These are phyloP conservation scores for Solanum lycopersicoides DNA, from an alignment of 257 asterid species.

Conservation along the genomic window DNA sequence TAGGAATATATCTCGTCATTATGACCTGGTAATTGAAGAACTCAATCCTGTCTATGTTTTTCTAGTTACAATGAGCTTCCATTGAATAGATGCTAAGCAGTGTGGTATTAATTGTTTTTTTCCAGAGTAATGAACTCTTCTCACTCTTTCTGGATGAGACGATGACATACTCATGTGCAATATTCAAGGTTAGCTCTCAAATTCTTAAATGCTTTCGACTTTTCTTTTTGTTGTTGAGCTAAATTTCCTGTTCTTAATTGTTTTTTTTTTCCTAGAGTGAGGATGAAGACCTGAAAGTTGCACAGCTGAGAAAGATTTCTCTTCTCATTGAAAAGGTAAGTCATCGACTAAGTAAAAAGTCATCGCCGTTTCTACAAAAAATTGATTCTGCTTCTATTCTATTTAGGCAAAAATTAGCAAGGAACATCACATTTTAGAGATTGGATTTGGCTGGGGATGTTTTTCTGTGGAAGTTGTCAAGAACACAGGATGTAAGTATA, in stretches of 20 bases:
- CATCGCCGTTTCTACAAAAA: background rate
- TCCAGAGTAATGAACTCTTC: constrained; percentile 80
- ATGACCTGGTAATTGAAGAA: constrained; percentile 45
- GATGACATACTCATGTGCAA: constrained; percentile 77
- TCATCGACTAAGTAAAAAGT: background rate
- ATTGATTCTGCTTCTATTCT: background rate
- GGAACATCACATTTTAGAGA: constrained; percentile 69
- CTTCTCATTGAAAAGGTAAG: constrained; percentile 63
- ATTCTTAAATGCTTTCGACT: background rate
- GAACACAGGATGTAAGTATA: constrained; percentile 74
- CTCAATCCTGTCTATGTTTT: no score
- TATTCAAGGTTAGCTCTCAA: constrained; percentile 50
- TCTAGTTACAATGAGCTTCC: no score
- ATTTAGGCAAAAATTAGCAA: constrained; percentile 53
- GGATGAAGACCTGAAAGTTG: constrained; percentile 70
- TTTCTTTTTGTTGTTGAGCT: background rate
- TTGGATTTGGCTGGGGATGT: constrained; percentile 94
- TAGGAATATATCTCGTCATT: constrained; percentile 68
- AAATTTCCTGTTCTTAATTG: background rate
- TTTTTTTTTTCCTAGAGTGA: constrained; percentile 25
- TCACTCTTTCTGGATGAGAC: constrained; percentile 58
- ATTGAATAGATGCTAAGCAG: background rate
- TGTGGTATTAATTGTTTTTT: background rate
- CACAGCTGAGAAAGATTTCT: constrained; percentile 65
- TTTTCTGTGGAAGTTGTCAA: constrained; percentile 69